Base-by-base conservation (phyloP, 352 stramenopile genomes). In the Phytophthora pistaciae region DNA sequence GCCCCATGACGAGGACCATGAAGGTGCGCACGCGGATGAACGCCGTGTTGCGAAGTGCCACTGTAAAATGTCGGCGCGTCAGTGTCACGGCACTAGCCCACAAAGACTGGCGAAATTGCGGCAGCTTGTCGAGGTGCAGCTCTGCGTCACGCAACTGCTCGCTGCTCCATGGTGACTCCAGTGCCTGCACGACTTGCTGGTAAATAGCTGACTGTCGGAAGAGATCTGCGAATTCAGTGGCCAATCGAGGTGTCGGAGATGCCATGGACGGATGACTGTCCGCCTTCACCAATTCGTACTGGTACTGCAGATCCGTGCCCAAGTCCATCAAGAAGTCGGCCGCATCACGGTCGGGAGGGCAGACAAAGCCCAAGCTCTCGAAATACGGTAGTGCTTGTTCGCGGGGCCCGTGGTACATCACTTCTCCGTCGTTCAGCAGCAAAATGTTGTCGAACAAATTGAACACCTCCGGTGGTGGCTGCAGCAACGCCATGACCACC, bases 401-500 rank as follows among this genome's bases (percentile, higher is more conserved):
- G 0, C 72, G 58, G 7, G 77, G 72, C 5, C 80, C 80, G n/a
- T 87, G 65, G 56, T 85, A 87, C 66, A 82, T 80, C n/a, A 85
- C 70, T 11, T 83, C 58, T 11, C 74, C 11, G 92, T 85, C 73
- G 66, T 85, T 83, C 18, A 88, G 49, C 18, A 88, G 58, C 44
- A 88, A 8, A 14, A 88, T 55, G 62, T 98, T 90, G 73, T 98
- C 95, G 74, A 98, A 98, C 7, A 98, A 71, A 11, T 83, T 83
- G 38, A 96, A 94, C 13, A 96, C 93, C 74, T 98, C 93, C 0
- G 95, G 95, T 4, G 93, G 79, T 23, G 95, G 94, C 70, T 98
- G 79, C 14, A 97, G 68, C n/a, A 97, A 68, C 6, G 87, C 84
- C 5, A 97, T 80, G 7, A 93, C 80, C 11, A 77, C 57, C 5